phyloP scores from a whole-genome alignment of 2,329 filamentous ascomycete genomes.

The Clathrospora elynae region DNA sequence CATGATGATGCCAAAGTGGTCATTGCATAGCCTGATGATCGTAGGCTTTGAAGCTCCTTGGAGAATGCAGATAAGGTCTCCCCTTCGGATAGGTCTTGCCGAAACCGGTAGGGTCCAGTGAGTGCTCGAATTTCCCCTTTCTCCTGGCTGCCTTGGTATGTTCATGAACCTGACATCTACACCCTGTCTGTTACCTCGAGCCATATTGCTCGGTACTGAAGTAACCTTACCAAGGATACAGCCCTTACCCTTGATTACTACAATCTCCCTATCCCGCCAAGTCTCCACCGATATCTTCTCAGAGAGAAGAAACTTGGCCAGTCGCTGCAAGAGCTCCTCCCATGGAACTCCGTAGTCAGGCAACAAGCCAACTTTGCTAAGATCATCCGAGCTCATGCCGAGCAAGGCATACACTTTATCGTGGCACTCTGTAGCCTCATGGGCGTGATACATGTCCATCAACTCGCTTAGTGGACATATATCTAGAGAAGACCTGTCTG shows the following conservation, averaged over 20 bases:
- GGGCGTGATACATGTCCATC: no score
- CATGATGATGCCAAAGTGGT: constrained; percentile 8
- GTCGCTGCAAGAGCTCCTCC: constrained; percentile 16
- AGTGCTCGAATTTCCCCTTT: background rate
- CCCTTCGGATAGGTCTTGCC: constrained; percentile 2
- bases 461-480: constrained; percentile 22
- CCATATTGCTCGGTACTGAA: constrained; percentile 2
- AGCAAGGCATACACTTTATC: constrained; percentile 26
- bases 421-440: no score
- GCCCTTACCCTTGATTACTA: constrained; percentile 15
- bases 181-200: no score
- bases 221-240: constrained; percentile 18
- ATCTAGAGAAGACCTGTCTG: constrained; percentile 8
- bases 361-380: constrained; percentile 6
- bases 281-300: constrained; percentile 18
- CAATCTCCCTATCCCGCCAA: constrained; percentile 11
- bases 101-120: constrained; percentile 11
- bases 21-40: constrained; percentile 14
- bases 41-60: constrained; percentile 13
- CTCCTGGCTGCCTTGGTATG: no score
- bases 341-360: constrained; percentile 22
- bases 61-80: background rate
- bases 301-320: constrained; percentile 15
- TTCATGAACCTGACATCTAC: no score
- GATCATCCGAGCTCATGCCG: constrained; percentile 23